Evolutionary conservation across 2,329 filamentous ascomycete genomes (phyloP).

Genomic region (Botryotinia globosa): DNA sequence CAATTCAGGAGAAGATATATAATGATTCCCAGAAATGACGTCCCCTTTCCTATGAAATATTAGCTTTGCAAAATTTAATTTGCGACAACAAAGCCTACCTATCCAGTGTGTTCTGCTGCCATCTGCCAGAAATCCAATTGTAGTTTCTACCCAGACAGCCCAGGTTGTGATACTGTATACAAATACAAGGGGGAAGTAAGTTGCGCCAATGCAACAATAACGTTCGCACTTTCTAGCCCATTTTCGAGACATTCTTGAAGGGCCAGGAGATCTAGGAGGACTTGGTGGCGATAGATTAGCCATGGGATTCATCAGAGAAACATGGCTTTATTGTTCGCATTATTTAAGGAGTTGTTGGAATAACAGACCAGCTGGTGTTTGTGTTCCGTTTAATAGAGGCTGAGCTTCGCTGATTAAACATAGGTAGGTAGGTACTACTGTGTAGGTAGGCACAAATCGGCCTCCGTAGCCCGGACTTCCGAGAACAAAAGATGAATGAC

Average conservation of each 20-base stretch:
- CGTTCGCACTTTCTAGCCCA: constrained; percentile 75
- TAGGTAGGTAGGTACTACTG: too few species aligned
- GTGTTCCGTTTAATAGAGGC: background rate
- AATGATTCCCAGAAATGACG: constrained; percentile 62
- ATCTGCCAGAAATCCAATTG: constrained; percentile 60
- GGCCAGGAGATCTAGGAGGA: constrained; percentile 38
- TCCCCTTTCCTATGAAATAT: constrained; percentile 46
- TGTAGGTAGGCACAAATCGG: background rate
- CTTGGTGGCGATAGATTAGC: constrained; percentile 29
- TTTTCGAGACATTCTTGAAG: constrained; percentile 50
- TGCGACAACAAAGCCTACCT: constrained; percentile 44
- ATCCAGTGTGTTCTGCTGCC: constrained; percentile 50
- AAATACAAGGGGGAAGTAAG: constrained; percentile 84
- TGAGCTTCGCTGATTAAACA: constrained; percentile 6
- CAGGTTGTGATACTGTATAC: constrained; percentile 89
- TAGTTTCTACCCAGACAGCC: constrained; percentile 84
- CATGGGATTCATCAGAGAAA: constrained; percentile 27
- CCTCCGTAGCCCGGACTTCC: background rate
- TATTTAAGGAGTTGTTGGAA: constrained; percentile 6
- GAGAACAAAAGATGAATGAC: background rate
- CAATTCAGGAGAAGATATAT: constrained; percentile 80
- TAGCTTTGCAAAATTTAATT: constrained; percentile 8
- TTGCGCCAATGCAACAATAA: constrained; percentile 73
- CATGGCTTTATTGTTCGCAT: constrained; percentile 11
- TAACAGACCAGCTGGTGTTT: background rate